phyloP scores from a whole-genome alignment of 176 grass and related monocot species.

The Carex littledalei region DNA sequence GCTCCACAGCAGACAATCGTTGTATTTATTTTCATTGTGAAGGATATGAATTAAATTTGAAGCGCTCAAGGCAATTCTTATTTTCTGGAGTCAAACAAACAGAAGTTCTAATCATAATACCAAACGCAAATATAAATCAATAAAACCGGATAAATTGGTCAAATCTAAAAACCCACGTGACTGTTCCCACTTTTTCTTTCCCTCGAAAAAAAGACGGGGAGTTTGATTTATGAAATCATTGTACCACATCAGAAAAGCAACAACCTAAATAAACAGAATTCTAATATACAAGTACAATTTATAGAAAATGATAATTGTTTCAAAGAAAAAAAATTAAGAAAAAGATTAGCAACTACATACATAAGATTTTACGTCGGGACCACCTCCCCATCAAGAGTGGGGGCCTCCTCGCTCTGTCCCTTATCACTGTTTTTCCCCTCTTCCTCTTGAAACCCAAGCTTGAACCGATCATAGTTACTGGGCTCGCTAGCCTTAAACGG shows the following conservation, averaged over 20 bases:
- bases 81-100: neutral
- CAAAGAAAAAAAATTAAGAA: neutral
- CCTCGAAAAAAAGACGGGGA: neutral
- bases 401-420: constrained; percentile 31
- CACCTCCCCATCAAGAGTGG: constrained; percentile 32
- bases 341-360: neutral
- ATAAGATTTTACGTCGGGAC: constrained; percentile 31
- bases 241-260: neutral
- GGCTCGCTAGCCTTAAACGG: constrained; percentile 54
- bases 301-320: constrained; percentile 13
- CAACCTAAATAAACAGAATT: neutral
- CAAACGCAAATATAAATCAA: neutral
- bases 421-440: constrained; percentile 28
- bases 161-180: neutral
- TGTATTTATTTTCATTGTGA: neutral
- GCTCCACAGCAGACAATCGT: no score
- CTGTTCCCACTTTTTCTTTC: constrained; percentile 1
- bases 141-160: neutral
- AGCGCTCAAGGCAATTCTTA: neutral
- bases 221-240: constrained; percentile 4
- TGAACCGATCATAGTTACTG: constrained; percentile 79
- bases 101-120: neutral
- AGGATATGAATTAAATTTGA: neutral
- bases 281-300: constrained; percentile 16
- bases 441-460: constrained; percentile 56